Conservation (phyloP, 2,329 filamentous ascomycete genomes). For the Septoria linicola region DNA sequence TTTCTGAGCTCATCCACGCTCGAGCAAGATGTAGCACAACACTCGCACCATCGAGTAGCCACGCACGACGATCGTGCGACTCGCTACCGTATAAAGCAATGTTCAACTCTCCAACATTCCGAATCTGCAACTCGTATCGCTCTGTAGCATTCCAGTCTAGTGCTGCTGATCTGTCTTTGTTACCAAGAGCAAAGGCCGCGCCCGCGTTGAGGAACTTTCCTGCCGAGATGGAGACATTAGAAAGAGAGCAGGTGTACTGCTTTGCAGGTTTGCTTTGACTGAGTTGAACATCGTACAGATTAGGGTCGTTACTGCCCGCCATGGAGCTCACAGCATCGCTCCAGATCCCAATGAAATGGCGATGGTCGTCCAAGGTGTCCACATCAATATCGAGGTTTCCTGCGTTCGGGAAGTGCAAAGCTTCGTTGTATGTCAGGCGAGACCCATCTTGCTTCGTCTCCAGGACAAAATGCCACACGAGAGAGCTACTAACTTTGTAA, state of each 20-base stretch:
- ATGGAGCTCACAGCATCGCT: background rate
- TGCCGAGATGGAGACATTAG: background rate
- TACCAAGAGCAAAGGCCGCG: background rate
- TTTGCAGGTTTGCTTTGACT: background rate
- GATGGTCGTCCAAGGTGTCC: background rate
- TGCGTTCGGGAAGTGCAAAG: too few relatives aligned
- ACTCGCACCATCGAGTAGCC: background rate
- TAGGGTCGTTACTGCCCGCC: background rate
- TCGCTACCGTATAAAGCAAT: slow-evolving; percentile 1
- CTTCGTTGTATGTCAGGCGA: background rate
- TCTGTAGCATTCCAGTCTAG: background rate
- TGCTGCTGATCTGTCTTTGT: background rate
- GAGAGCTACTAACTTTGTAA: background rate
- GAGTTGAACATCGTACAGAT: background rate
- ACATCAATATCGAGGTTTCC: background rate
- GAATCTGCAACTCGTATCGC: background rate
- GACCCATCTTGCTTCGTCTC: background rate
- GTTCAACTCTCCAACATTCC: background rate
- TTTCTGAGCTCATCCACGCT: background rate
- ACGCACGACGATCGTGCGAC: background rate
- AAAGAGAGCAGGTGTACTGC: background rate
- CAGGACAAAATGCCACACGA: background rate
- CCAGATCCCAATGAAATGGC: slow-evolving; percentile 2
- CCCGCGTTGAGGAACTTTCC: background rate
- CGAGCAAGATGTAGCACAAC: background rate